Conservation (phyloP, 306 rosid genomes). For the Potentilla sterilis region DNA sequence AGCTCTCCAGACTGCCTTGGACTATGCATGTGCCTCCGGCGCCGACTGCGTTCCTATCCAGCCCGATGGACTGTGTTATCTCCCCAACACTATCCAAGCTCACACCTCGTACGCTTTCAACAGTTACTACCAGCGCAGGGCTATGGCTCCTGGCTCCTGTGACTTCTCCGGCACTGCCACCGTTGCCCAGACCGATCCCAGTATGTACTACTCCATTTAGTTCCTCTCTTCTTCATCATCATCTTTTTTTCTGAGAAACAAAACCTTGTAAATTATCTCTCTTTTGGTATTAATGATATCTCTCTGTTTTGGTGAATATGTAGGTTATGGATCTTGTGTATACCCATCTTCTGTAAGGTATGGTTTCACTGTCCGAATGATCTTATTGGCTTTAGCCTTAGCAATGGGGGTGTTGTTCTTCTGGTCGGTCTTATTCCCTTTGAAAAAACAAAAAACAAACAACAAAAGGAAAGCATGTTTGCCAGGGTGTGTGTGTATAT, state of each 20-base stretch:
- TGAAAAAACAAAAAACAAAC: not conserved
- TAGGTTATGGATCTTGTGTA: slow-evolving; percentile 98
- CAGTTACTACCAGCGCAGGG: slow-evolving; percentile 57
- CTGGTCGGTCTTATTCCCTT: not conserved
- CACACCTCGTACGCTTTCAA: slow-evolving; percentile 93
- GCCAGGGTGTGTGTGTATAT: not conserved
- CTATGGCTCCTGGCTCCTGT: slow-evolving; percentile 74
- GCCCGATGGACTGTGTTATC: slow-evolving; percentile 64
- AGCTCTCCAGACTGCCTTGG: slow-evolving; percentile 66
- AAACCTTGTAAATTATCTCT: not conserved
- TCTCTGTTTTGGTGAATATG: not conserved
- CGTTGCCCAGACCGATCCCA: slow-evolving; percentile 82
- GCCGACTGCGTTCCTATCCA: slow-evolving; percentile 71
- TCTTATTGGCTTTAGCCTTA: not conserved
- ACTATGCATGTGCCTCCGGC: slow-evolving; percentile 75
- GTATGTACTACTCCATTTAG: slow-evolving; percentile 23
- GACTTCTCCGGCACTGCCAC: slow-evolving; percentile 75
- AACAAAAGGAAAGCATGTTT: not conserved
- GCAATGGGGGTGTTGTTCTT: not conserved
- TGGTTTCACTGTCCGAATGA: not conserved
- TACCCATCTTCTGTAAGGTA: slow-evolving; percentile 84
- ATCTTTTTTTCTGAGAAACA: not conserved
- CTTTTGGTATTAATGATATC: not conserved
- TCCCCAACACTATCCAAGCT: slow-evolving; percentile 88
- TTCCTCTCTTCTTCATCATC: not conserved